Percentiles rank a stretch among this genome's conserved stretches.
These are phyloP conservation scores for Hypsizygus ulmarius DNA, from an alignment of 1,284 basidiomycete species.

Conservation along the genomic window DNA sequence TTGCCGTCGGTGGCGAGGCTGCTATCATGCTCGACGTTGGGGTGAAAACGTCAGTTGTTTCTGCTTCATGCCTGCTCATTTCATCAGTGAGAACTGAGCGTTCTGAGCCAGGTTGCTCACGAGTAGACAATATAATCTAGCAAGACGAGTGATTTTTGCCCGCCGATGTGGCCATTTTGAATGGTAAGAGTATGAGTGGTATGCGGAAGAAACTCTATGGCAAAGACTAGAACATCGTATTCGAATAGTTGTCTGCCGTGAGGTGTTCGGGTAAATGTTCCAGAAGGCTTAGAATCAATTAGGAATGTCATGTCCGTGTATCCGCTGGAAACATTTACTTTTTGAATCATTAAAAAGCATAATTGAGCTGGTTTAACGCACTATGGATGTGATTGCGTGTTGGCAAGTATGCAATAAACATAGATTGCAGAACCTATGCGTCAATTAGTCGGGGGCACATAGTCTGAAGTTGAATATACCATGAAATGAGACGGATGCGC, in stretches of 20 bases:
- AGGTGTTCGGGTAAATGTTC: constrained; percentile 17
- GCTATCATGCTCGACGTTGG: background rate
- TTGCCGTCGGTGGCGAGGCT: background rate
- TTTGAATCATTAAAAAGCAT: constrained; percentile 4
- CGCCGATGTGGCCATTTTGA: constrained; percentile 28
- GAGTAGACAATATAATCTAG: constrained; percentile 36
- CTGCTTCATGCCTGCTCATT: constrained; percentile 16
- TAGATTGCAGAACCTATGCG: constrained; percentile 29
- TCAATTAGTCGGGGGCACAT: background rate
- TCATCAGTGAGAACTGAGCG: background rate
- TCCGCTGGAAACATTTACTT: constrained; percentile 6
- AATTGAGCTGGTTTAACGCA: constrained; percentile 10
- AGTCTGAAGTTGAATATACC: constrained; percentile 19
- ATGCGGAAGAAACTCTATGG: constrained; percentile 18
- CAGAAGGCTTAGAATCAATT: constrained; percentile 23
- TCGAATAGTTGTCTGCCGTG: constrained; percentile 10
- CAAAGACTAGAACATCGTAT: constrained; percentile 25
- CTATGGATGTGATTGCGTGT: constrained; percentile 9
- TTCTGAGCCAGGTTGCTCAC: constrained; percentile 16
- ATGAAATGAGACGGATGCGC: constrained; percentile 24
- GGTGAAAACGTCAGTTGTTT: background rate
- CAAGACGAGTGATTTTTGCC: constrained; percentile 25
- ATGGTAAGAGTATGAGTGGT: constrained; percentile 31
- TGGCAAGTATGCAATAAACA: constrained; percentile 28
- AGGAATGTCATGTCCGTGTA: constrained; percentile 26